Evolutionary conservation across 148 eudicot genomes (phyloP), one percentile per base, ranked within the genome.

Genomic region (Cornus kousa): DNA sequence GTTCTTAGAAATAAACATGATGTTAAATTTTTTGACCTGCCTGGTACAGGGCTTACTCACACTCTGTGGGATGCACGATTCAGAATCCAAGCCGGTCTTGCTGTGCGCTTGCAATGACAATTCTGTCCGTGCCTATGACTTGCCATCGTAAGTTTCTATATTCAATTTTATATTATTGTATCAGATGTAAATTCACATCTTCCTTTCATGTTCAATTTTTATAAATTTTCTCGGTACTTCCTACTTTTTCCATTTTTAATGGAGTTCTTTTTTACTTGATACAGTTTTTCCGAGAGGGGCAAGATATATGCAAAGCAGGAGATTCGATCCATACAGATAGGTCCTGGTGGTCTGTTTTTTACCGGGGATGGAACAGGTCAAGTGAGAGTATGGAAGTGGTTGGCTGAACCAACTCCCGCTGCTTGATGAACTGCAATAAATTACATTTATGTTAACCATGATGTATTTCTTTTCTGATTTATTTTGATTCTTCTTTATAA

Each of bases 91-190:
- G 88, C 99, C 99, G 4, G 87, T 97, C 17, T 80, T 97, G 83
- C 79, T 97, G 37, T 97, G 98, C 84, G 87, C 98, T 17, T 84
- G 89, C 83, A 97, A 92, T 82, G 99, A 94, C 92, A 94, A 97
- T 80, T 77, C 86, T 62, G 91, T 94, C 64, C 94, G 91, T 77
- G 84, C 83, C 73, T 92, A 87, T 80, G 99, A 97, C 78, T 86
- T 97, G 83, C 98, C 99, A 78, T 88, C 99, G 99, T 96, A 79
- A 91, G 98, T 90, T 84, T 78, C 70, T 37, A 62, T 76, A 28
- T 40, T 48, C 62, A 14, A 40, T 50, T 35, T 53, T 28, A 43
- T 59, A 10, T 31, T 72, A 9, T 68, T 67, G 33, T 83, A 24
- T 74, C 12, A 53, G 59, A 11, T 11, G 59, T 11, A 53, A 53